Evolutionary conservation across 352 stramenopile species (phyloP).

Genomic region (Pythium periplocum): DNA sequence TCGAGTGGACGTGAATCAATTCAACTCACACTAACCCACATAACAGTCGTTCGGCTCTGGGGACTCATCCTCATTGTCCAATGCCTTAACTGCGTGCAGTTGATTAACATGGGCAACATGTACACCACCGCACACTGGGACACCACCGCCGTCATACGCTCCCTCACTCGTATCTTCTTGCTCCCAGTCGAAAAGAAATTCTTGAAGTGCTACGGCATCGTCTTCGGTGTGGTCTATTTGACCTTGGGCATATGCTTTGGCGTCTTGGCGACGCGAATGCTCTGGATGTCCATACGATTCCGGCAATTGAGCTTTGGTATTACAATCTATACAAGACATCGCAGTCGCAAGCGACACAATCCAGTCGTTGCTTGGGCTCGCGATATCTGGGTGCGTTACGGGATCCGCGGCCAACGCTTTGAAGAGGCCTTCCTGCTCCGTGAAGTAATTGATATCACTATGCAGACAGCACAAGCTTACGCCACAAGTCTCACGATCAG

Average conservation of each 20-base stretch:
- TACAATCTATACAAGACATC: not conserved
- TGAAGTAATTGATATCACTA: constrained; percentile 7
- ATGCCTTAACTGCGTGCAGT: not conserved
- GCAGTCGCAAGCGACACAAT: not conserved
- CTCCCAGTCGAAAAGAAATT: constrained; percentile 1
- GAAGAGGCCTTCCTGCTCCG: constrained; percentile 5
- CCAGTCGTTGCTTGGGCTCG: no score
- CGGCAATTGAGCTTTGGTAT: constrained; percentile 2
- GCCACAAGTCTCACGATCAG: constrained; percentile 6
- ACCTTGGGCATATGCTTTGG: not conserved
- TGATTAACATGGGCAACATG: constrained; percentile 4
- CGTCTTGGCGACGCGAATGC: not conserved
- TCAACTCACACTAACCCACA: constrained; percentile 3
- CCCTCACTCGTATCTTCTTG: constrained; percentile 1
- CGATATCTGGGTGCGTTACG: constrained; percentile 3
- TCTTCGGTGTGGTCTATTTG: constrained; percentile 1
- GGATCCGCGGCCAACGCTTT: constrained; percentile 10
- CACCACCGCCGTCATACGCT: not conserved
- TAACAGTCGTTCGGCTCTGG: constrained; percentile 2
- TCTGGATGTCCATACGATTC: not conserved
- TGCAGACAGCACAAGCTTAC: constrained; percentile 9
- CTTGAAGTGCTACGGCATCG: not conserved
- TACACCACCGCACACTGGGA: not conserved
- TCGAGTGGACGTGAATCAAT: not conserved
- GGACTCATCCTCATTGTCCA: constrained; percentile 4